Evolutionary conservation across 257 asterid species (phyloP), one percentile per base, ranked within the genome.

Genomic region (Solanum ossicruentum): DNA sequence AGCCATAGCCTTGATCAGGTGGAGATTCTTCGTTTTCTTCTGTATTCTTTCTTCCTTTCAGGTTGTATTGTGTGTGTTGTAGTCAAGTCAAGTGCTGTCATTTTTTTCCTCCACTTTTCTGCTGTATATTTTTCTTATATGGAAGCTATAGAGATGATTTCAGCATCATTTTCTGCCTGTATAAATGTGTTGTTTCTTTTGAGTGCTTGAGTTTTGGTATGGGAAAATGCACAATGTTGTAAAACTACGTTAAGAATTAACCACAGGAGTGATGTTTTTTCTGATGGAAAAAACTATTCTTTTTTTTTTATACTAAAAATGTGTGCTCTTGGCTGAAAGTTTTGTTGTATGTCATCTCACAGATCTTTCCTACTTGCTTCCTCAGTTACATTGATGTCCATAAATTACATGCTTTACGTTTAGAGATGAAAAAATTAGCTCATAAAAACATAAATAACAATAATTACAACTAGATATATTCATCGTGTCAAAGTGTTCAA

Each of bases 111-210:
- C 77, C 73, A 73, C 84, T 92, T 81, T 87, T 84, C 75, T 86
- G 91, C 52, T 92, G 96, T 92, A 93, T 75, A 90, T 90, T 82
- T 84, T 88, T 87, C 87, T 82, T 89, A 88, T 88, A 86, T 79
- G 93, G 81, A 86, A 85, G 60, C 79, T 84, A 83, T 92, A 90
- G 86, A 81, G 72, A 87, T 77, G 82, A 16, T 77, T 77, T 77
- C 63, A 23, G 63, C 82, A 23, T 49, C 82, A 15, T 51, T 26
- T 51, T 51, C 82, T 23, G 63, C 82, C 47, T 77, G 82, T 77
- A 77, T 26, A 77, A 73, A 23, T 51, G 63, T 32, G 26, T 77
- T 28, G 5, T 45, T 45, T 71, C 36, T 71, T 71, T 51, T 52
- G 63, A 77, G 63, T 15, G 15, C 54, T 7, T 1, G 1, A 39